Conservation (phyloP, 495 filamentous ascomycete species). For the Thermochaetoides thermophila region DNA sequence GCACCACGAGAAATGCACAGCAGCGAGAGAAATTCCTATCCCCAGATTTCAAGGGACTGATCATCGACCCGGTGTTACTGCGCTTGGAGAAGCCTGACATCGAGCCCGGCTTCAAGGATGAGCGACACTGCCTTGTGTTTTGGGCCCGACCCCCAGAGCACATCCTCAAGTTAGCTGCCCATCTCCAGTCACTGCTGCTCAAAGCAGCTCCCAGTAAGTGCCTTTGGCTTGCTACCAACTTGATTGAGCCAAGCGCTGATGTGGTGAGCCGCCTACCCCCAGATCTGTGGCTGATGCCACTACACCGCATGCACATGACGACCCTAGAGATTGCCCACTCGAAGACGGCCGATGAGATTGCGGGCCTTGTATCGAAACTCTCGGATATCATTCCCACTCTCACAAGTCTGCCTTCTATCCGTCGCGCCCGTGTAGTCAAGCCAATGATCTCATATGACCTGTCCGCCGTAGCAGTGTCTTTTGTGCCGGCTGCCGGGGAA, state of each 20-base stretch:
- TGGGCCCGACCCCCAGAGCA: slow-evolving; percentile 71
- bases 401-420: slow-evolving; percentile 43
- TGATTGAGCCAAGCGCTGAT: no score
- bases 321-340: slow-evolving; percentile 69
- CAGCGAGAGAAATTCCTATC: slow-evolving; percentile 55
- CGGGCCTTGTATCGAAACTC: slow-evolving; percentile 39
- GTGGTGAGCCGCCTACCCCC: neutral
- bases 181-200: slow-evolving; percentile 51
- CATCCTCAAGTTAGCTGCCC: slow-evolving; percentile 46
- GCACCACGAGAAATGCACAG: slow-evolving; percentile 53
- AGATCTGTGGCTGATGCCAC: slow-evolving; percentile 81
- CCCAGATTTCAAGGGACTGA: slow-evolving; percentile 51
- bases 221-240: neutral
- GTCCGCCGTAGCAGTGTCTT: slow-evolving; percentile 70
- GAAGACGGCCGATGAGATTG: slow-evolving; percentile 45
- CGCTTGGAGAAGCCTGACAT: slow-evolving; percentile 44
- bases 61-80: slow-evolving; percentile 58
- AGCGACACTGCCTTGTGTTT: slow-evolving; percentile 67
- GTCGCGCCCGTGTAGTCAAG: slow-evolving; percentile 60
- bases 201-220: slow-evolving; percentile 49
- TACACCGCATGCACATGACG: slow-evolving; percentile 66
- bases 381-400: slow-evolving; percentile 33
- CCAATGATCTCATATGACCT: slow-evolving; percentile 75
- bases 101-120: slow-evolving; percentile 53
- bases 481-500: slow-evolving; percentile 60